A percentile compares a stretch with the other conserved stretches of the same genome.
phyloP scores from a whole-genome alignment of 2,329 filamentous ascomycete species.

The Lasiodiplodia citricola region DNA sequence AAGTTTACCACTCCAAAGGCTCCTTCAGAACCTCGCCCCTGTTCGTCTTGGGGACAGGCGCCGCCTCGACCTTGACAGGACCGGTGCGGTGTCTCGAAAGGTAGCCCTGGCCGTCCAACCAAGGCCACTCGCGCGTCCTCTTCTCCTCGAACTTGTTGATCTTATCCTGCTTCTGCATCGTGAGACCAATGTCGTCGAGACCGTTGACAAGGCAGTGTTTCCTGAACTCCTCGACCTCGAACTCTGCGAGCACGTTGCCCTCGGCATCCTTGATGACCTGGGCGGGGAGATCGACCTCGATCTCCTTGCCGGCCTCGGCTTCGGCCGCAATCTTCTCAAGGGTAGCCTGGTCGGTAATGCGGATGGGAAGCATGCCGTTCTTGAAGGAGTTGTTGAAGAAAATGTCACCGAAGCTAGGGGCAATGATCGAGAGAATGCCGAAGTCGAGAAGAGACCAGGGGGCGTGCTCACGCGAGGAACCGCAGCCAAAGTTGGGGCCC shows the following conservation, averaged over 20 bases:
- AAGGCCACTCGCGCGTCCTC: constrained; percentile 79
- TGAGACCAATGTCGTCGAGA: constrained; percentile 93
- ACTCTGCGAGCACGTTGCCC: constrained; percentile 75
- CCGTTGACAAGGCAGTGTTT: constrained; percentile 95
- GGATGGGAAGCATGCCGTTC: constrained; percentile 95
- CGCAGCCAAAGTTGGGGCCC: constrained; percentile 94
- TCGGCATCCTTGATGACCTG: constrained; percentile 79
- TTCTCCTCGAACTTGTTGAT: constrained; percentile 82
- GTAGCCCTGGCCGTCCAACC: constrained; percentile 88
- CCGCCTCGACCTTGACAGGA: constrained; percentile 67
- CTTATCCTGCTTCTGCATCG: constrained; percentile 89
- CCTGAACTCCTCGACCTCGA: constrained; percentile 90
- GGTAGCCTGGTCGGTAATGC: constrained; percentile 69
- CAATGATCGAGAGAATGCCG: constrained; percentile 92
- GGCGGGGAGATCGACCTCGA: constrained; percentile 87
- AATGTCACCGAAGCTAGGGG: constrained; percentile 86
- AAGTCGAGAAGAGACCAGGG: constrained; percentile 98
- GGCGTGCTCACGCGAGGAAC: constrained; percentile 89
- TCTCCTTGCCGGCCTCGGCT: constrained; percentile 77
- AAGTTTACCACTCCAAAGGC: constrained; percentile 79
- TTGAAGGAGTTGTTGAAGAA: constrained; percentile 99
- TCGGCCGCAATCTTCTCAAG: constrained; percentile 76
- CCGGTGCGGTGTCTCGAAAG: constrained; percentile 63
- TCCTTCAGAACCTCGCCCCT: constrained; percentile 82
- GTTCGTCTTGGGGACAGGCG: constrained; percentile 85